Percentiles rank a stretch among this genome's conserved stretches.
phyloP scores from a whole-genome alignment of 768 basidiomycete genomes.

The Lactarius sanguifluus region DNA sequence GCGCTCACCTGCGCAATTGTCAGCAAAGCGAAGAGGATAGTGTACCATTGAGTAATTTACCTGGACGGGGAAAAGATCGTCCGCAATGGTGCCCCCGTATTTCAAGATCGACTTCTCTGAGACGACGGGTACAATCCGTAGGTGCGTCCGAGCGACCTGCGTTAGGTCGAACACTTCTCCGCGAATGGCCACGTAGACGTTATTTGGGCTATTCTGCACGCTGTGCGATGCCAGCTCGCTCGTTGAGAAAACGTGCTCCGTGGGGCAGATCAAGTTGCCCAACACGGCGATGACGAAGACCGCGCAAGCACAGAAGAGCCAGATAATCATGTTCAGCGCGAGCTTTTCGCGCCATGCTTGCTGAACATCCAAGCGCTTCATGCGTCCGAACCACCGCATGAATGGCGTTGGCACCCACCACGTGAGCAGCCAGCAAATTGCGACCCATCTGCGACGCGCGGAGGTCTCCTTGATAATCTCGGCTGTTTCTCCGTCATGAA shows the following conservation, averaged over 20 bases:
- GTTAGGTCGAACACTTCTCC: constrained; percentile 95
- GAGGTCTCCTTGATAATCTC: constrained; percentile 84
- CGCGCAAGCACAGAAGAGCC: constrained; percentile 86
- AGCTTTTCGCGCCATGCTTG: constrained; percentile 99
- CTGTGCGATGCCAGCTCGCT: constrained; percentile 76
- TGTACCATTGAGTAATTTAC: constrained; percentile 38
- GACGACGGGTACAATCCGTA: constrained; percentile 67
- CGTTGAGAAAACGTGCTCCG: constrained; percentile 84
- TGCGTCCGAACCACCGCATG: constrained; percentile 73
- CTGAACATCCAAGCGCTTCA: constrained; percentile 91
- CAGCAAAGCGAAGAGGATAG: constrained; percentile 14
- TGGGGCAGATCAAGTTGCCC: constrained; percentile 89
- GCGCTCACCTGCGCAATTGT: constrained; percentile 67
- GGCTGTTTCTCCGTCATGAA: constrained; percentile 82
- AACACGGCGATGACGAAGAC: constrained; percentile 92
- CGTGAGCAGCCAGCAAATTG: constrained; percentile 84
- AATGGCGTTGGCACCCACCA: constrained; percentile 84
- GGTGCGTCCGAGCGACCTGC: constrained; percentile 62
- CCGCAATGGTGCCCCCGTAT: constrained; percentile 77
- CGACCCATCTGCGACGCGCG: constrained; percentile 84
- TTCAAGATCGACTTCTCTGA: constrained; percentile 70
- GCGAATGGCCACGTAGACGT: constrained; percentile 78
- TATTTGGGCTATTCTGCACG: constrained; percentile 59
- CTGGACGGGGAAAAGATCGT: constrained; percentile 91
- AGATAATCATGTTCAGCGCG: constrained; percentile 92